A percentile compares a stretch with the other conserved stretches of the same genome.
These are phyloP conservation scores for Penicillium aurantiogriseum DNA, from an alignment of 2,329 filamentous ascomycete species.

Conservation along the genomic window DNA sequence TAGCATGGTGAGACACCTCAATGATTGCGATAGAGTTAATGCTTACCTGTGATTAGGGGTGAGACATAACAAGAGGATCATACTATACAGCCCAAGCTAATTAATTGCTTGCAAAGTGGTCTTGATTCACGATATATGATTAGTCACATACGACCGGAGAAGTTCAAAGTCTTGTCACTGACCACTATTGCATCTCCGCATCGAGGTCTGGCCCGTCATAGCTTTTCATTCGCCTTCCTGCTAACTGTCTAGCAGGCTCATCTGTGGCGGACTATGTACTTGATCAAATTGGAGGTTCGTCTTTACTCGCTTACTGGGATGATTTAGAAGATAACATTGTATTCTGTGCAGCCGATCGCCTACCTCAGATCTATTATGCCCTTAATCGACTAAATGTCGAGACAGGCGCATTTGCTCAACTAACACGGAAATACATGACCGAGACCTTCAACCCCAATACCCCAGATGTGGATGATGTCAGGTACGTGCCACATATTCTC, in stretches of 20 bases:
- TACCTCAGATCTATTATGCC: conserved; percentile 56
- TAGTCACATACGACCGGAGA: conserved; percentile 55
- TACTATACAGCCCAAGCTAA: conserved; percentile 17
- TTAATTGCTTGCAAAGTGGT: conserved; percentile 45
- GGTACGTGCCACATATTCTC: conserved; percentile 30
- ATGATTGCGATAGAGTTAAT: not conserved
- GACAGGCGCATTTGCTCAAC: conserved; percentile 60
- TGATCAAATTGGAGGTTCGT: conserved; percentile 55
- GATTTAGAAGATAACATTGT: not conserved
- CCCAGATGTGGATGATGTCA: conserved; percentile 54
- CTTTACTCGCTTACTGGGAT: not conserved
- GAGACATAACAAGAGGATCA: conserved; percentile 14
- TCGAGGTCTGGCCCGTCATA: conserved; percentile 41
- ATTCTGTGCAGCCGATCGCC: conserved; percentile 46
- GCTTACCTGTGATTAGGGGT: conserved; percentile 32
- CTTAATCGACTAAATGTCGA: conserved; percentile 56
- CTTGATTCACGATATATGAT: conserved; percentile 66
- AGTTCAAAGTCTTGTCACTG: conserved; percentile 72
- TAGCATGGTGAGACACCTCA: conserved; percentile 45
- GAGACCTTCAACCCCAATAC: conserved; percentile 60
- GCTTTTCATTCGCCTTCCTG: not conserved
- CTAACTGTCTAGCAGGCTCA: conserved; percentile 44
- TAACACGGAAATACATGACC: conserved; percentile 59
- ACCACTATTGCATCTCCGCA: conserved; percentile 64
- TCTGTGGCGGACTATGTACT: conserved; percentile 63